Conservation (phyloP, 2,329 filamentous ascomycete species). For the Nothophoma quercina region DNA sequence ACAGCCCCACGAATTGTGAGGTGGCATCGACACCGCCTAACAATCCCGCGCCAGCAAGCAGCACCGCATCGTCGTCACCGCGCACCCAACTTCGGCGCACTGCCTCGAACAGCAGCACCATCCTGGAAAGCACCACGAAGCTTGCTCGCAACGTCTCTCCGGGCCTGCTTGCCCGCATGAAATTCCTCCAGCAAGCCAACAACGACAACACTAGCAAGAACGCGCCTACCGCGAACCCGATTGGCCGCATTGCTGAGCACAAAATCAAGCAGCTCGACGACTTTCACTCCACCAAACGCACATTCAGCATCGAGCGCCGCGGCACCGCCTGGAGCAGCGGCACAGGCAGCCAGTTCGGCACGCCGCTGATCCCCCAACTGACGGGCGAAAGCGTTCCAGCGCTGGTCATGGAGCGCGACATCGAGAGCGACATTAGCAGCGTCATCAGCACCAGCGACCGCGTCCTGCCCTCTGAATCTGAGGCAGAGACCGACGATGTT, state of each 20-base stretch:
- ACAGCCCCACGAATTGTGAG: slow-evolving; percentile 32
- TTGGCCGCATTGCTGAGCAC: slow-evolving; percentile 74
- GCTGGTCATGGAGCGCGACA: slow-evolving; percentile 49
- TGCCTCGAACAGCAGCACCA: slow-evolving; percentile 19
- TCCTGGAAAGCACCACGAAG: slow-evolving; percentile 35
- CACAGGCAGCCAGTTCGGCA: slow-evolving; percentile 51
- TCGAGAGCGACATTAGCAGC: slow-evolving; percentile 57
- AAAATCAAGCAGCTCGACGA: slow-evolving; percentile 75
- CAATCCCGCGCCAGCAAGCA: slow-evolving; percentile 30
- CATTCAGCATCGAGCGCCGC: slow-evolving; percentile 66
- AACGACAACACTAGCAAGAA: slow-evolving; percentile 47
- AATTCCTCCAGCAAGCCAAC: slow-evolving; percentile 51
- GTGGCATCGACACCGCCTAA: slow-evolving; percentile 15
- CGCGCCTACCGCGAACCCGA: slow-evolving; percentile 32
- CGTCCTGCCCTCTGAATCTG: slow-evolving; percentile 59
- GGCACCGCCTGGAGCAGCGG: slow-evolving; percentile 75
- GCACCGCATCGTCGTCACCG: slow-evolving; percentile 23
- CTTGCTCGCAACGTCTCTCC: slow-evolving; percentile 52
- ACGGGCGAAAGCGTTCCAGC: slow-evolving; percentile 49
- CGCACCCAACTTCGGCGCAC: slow-evolving; percentile 21
- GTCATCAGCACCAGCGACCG: slow-evolving; percentile 62
- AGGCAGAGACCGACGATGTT: slow-evolving; percentile 58
- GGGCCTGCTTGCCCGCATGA: slow-evolving; percentile 55
- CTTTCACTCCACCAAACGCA: slow-evolving; percentile 63
- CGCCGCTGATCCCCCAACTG: slow-evolving; percentile 42